Base-by-base conservation (phyloP, 257 asterid species). In the Verbascum thapsus region DNA sequence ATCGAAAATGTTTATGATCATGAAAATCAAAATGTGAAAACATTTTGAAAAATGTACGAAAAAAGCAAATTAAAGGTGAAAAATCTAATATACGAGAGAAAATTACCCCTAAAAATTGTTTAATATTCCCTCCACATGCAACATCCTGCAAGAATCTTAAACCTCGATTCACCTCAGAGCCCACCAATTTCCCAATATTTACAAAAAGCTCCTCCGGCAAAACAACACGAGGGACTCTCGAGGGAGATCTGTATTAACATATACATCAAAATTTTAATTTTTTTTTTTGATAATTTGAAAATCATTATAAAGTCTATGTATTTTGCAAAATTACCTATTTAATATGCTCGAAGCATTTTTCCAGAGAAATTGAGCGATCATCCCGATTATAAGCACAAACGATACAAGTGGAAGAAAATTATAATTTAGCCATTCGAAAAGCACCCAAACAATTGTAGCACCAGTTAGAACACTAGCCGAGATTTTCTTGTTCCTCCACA, bases 401-500 rank as follows among this genome's bases (percentile, higher is more conserved):
- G 79, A 72, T 54, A 80, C 2, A 35, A 86, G 81, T 35, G 95
- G 45, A 20, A 86, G 85, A 61, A 86, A 77, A 72, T 83, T 67
- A 70, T 83, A 83, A 43, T 83, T 75, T 7, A 86, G 87, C 95
- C 91, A 86, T 69, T 83, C 91, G 52, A 86, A 86, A 23, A 86
- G 76, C 72, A 84, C 71, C 95, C 95, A 86, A 67, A 72, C 61
- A 23, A 64, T 52, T 3, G 95, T 81, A 22, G 95, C 87, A 42
- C 76, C 77, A 43, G 73, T 50, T 40, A 86, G 77, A 58, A 76
- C 70, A 55, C 95, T 79, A 12, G 85, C 89, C 6, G 95, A 83
- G 51, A 79, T 84, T 77, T 80, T 86, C 87, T 86, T 86, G 76
- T 84, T 80, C 69, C 95, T 86, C 95, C 95, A 86, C 42, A 86